Evolutionary conservation across 495 filamentous ascomycete species (phyloP).

Genomic region (Geoglossum glabrum): DNA sequence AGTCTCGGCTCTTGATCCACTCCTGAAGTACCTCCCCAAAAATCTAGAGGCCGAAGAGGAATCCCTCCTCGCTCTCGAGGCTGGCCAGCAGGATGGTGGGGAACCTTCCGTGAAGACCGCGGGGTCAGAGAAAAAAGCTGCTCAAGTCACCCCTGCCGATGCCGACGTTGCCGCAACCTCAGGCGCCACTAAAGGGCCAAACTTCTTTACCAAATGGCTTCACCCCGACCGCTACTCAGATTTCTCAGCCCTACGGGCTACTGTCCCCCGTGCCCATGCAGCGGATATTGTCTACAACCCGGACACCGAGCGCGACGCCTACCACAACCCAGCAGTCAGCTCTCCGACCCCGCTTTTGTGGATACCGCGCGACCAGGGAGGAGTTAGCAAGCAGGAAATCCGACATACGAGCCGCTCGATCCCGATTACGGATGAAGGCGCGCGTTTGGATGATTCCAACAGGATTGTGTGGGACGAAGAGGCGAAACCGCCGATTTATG

Average conservation of each 20-base stretch:
- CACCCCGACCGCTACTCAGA: conserved; percentile 57
- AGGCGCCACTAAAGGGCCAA: conserved; percentile 24
- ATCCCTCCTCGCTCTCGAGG: conserved; percentile 29
- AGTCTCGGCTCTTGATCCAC: conserved; percentile 56
- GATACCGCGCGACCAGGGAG: conserved; percentile 47
- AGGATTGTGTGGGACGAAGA: conserved; percentile 34
- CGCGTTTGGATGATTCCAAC: conserved; percentile 40
- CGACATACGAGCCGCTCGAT: conserved; percentile 32
- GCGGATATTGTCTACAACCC: conserved; percentile 30
- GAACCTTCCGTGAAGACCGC: conserved; percentile 10
- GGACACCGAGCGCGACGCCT: conserved; percentile 36
- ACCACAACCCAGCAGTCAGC: conserved; percentile 47
- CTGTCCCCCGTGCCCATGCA: conserved; percentile 39
- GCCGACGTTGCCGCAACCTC: neutral
- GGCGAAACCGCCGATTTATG: conserved; percentile 16
- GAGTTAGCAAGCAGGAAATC: conserved; percentile 42
- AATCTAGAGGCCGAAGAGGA: conserved; percentile 46
- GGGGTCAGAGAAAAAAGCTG: conserved; percentile 2
- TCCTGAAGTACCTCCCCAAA: conserved; percentile 64
- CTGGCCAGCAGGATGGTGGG: conserved; percentile 15
- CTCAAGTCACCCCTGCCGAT: neutral
- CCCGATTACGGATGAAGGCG: conserved; percentile 40
- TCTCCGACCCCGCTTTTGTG: conserved; percentile 38
- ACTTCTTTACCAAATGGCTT: conserved; percentile 48
- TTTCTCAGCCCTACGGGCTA: conserved; percentile 43